Evolutionary conservation across 2,329 filamentous ascomycete genomes (phyloP).

Genomic region (Colletotrichum acutatum): DNA sequence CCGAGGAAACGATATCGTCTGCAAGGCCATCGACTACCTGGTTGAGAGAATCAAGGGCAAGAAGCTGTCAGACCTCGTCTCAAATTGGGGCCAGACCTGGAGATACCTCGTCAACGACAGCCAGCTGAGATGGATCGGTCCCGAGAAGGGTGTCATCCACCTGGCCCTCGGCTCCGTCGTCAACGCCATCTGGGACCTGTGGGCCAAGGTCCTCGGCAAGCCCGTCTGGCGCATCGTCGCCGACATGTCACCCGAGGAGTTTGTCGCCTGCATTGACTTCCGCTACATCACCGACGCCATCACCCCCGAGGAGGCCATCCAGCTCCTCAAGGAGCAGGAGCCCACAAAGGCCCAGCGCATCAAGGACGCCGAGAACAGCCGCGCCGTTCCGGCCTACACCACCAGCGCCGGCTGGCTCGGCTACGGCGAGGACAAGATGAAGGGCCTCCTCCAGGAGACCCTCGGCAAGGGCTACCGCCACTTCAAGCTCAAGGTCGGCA

Average conservation of each 20-base stretch:
- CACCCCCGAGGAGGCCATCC: conserved; percentile 84
- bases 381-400: conserved; percentile 89
- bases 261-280: conserved; percentile 91
- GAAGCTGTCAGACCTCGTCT: conserved; percentile 80
- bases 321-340: conserved; percentile 74
- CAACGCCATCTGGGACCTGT: conserved; percentile 95
- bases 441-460: conserved; percentile 77
- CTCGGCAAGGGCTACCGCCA: conserved; percentile 81
- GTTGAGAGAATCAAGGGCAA: conserved; percentile 80
- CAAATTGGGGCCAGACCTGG: conserved; percentile 90
- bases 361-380: conserved; percentile 76
- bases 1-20: conserved; percentile 93
- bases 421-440: conserved; percentile 90
- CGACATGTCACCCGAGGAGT: conserved; percentile 89
- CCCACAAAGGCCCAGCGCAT: conserved; percentile 76
- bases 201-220: conserved; percentile 87
- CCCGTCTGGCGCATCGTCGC: conserved; percentile 91
- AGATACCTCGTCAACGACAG: conserved; percentile 90
- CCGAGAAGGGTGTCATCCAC: conserved; percentile 94
- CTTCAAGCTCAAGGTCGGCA: conserved; percentile 93
- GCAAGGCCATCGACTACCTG: conserved; percentile 82
- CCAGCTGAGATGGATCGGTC: conserved; percentile 92
- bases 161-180: conserved; percentile 89
- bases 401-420: conserved; percentile 94
- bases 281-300: conserved; percentile 95